A percentile compares a stretch with the other conserved stretches of the same genome.
Evolutionary conservation across 2,329 filamentous ascomycete species (phyloP).

Genomic region (Fusarium buxicola): DNA sequence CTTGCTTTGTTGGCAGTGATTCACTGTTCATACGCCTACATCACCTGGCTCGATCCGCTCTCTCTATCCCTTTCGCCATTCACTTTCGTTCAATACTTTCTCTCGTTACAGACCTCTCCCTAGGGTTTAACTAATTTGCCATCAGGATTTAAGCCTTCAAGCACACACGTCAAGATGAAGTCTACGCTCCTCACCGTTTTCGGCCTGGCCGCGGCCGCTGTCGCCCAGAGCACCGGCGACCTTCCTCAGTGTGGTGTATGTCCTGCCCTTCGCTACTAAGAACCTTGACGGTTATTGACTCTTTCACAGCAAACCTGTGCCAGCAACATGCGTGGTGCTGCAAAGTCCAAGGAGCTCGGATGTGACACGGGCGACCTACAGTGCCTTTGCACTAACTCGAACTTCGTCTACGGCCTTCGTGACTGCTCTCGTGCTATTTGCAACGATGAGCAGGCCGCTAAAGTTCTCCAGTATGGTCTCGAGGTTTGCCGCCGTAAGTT

Average conservation of each 20-base stretch:
- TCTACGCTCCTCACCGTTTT: constrained; percentile 57
- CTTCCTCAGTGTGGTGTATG: constrained; percentile 67
- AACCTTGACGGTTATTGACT: constrained; percentile 17
- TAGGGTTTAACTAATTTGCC: constrained; percentile 23
- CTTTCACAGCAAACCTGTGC: constrained; percentile 60
- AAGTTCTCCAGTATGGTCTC: constrained; percentile 55
- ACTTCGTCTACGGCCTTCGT: constrained; percentile 63
- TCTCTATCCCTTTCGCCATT: constrained; percentile 1
- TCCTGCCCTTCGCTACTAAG: neutral
- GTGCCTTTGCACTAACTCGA: constrained; percentile 60
- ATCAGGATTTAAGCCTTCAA: constrained; percentile 31
- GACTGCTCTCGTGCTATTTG: constrained; percentile 63
- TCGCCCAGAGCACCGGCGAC: constrained; percentile 55
- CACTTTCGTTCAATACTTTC: constrained; percentile 18
- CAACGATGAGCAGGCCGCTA: constrained; percentile 49
- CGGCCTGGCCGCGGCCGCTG: constrained; percentile 55
- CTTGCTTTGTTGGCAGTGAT: constrained; percentile 18
- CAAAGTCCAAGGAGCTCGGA: constrained; percentile 57
- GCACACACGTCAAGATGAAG: constrained; percentile 62
- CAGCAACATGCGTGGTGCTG: constrained; percentile 60
- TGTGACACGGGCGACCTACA: constrained; percentile 56
- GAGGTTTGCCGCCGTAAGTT: constrained; percentile 54
- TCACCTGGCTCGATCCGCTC: constrained; percentile 1
- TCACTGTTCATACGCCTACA: constrained; percentile 27
- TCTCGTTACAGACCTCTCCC: constrained; percentile 14